Percentiles rank a stretch among this genome's conserved stretches.
phyloP scores from a whole-genome alignment of 192 early-diverging fungal genomes.

The Dissophora ornata region DNA sequence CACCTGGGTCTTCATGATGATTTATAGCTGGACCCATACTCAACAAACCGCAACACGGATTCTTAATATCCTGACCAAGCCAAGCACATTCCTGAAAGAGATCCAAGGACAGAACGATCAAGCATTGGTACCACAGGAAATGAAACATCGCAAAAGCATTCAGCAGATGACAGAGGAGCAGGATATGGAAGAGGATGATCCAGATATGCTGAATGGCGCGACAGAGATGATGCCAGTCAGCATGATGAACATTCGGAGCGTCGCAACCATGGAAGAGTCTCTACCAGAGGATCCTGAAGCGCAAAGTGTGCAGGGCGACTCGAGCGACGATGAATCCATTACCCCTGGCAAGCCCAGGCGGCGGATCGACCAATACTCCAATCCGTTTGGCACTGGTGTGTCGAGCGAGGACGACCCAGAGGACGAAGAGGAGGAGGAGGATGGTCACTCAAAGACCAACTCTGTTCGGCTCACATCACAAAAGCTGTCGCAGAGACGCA shows the following conservation, averaged over 20 bases:
- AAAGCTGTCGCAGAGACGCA: conserved; percentile 1
- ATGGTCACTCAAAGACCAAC: conserved; percentile 36
- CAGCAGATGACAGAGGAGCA: conserved; percentile 52
- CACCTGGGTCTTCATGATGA: conserved; percentile 51
- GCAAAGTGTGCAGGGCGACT: background rate
- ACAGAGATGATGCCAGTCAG: conserved; percentile 49
- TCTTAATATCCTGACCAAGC: conserved; percentile 32
- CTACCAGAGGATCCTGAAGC: background rate
- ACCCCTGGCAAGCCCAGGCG: conserved; percentile 27
- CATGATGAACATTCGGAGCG: conserved; percentile 41
- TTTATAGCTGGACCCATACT: conserved; percentile 44
- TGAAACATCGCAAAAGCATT: conserved; percentile 32
- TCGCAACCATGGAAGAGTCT: conserved; percentile 13
- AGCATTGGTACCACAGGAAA: conserved; percentile 5
- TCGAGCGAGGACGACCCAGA: conserved; percentile 13
- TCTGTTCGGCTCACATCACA: conserved; percentile 36
- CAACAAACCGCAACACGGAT: conserved; percentile 28
- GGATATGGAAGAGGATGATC: conserved; percentile 38
- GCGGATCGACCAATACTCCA: conserved; percentile 32
- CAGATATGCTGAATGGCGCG: conserved; percentile 36
- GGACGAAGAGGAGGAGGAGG: conserved; percentile 48
- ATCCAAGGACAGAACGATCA: conserved; percentile 19
- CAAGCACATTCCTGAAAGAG: conserved; percentile 20
- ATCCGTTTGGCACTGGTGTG: conserved; percentile 30
- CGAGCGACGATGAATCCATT: conserved; percentile 9